Conservation (phyloP, 345 rosid genomes). For the Bruguiera gymnorhiza region DNA sequence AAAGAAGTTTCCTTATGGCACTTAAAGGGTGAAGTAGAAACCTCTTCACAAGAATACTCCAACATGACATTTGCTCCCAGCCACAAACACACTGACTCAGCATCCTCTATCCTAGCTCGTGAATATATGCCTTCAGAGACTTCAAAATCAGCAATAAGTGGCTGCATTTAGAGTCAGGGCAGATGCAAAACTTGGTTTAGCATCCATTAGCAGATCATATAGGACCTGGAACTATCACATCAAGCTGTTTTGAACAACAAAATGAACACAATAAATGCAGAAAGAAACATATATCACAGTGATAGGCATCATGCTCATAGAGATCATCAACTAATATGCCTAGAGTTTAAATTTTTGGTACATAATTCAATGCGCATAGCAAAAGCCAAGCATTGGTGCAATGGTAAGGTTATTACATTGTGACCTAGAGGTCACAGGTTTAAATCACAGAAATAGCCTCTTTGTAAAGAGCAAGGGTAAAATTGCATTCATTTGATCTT, state of each 20-base stretch:
- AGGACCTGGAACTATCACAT: background rate
- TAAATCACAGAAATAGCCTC: too few species aligned
- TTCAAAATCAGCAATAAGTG: slow-evolving; percentile 84
- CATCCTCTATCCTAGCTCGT: slow-evolving; percentile 60
- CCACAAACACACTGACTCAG: slow-evolving; percentile 87
- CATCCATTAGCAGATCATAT: background rate
- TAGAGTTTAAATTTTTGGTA: background rate
- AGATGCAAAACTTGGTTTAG: slow-evolving; percentile 2
- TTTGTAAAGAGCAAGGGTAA: too few species aligned
- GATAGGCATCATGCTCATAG: background rate
- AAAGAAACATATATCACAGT: background rate
- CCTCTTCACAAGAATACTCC: slow-evolving; percentile 93
- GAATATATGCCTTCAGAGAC: slow-evolving; percentile 96
- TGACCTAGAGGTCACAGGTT: too few species aligned
- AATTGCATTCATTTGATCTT: too few species aligned
- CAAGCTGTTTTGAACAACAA: background rate
- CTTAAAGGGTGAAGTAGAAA: slow-evolving; percentile 23
- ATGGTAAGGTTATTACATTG: too few species aligned
- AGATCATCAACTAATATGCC: background rate
- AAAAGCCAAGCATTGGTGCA: too few species aligned
- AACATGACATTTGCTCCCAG: slow-evolving; percentile 95
- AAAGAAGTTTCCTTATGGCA: slow-evolving; percentile 6
- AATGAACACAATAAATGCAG: too few species aligned
- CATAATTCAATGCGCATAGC: background rate
- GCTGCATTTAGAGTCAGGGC: slow-evolving; percentile 30